These are phyloP conservation scores for Elymus sibiricus DNA, from an alignment of 176 grass and related monocot species.

Conservation along the genomic window DNA sequence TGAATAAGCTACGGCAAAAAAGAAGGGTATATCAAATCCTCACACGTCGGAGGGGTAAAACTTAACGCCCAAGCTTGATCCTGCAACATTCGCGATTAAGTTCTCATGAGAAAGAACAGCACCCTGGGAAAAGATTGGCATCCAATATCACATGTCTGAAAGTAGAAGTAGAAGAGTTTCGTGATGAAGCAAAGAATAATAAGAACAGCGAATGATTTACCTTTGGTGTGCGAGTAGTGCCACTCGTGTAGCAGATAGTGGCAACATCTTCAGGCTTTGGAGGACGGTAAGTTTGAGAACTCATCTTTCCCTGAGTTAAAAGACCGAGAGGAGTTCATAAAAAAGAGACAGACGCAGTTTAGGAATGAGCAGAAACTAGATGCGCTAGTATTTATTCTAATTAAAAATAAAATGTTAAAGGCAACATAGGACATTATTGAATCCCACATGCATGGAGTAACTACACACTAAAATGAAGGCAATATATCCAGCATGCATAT, in stretches of 20 bases:
- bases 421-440: background rate
- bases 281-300: conserved; percentile 62
- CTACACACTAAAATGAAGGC: background rate
- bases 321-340: background rate
- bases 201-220: conserved; percentile 28
- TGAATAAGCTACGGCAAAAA: background rate
- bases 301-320: conserved; percentile 58
- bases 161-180: background rate
- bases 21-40: conserved; percentile 34
- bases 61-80: conserved; percentile 41
- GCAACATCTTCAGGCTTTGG: conserved; percentile 90
- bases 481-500: background rate
- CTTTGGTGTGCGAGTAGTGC: conserved; percentile 95
- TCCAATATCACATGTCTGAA: conserved; percentile 18
- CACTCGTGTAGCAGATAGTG: conserved; percentile 97
- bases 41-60: conserved; percentile 88
- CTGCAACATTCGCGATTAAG: conserved; percentile 90
- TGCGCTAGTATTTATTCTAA: background rate
- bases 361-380: conserved; percentile 25
- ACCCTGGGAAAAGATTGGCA: conserved; percentile 60
- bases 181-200: conserved; percentile 6
- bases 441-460: background rate
- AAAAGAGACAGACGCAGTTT: background rate
- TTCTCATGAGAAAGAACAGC: conserved; percentile 82
- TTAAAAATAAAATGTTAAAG: background rate